Conservation (phyloP, 805 yeast genomes). For the Candida nonsorbophila region DNA sequence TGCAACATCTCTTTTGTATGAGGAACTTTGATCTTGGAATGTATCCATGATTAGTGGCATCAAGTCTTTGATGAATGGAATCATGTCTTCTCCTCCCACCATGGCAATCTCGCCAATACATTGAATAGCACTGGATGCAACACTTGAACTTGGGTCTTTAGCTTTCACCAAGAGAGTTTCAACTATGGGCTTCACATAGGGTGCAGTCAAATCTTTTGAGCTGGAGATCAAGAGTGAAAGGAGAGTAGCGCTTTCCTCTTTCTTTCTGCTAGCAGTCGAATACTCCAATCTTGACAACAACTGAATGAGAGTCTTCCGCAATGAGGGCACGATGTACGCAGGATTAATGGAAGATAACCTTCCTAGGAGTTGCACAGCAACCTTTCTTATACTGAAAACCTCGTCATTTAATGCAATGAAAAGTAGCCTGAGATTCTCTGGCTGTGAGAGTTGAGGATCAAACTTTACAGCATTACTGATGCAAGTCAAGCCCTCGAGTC, state of each 20-base stretch:
- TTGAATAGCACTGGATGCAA: constrained; percentile 77
- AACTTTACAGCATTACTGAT: constrained; percentile 58
- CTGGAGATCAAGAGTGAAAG: constrained; percentile 69
- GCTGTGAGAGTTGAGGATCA: constrained; percentile 91
- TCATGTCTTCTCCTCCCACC: constrained; percentile 84
- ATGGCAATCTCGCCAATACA: constrained; percentile 87
- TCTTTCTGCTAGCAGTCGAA: constrained; percentile 65
- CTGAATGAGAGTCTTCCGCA: constrained; percentile 82
- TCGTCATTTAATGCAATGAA: constrained; percentile 93
- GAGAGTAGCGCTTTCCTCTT: constrained; percentile 81
- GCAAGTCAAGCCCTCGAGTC: constrained; percentile 71
- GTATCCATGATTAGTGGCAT: constrained; percentile 88
- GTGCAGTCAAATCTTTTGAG: constrained; percentile 78
- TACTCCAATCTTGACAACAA: constrained; percentile 79
- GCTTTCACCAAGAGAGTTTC: constrained; percentile 78
- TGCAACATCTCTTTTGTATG: constrained; percentile 84
- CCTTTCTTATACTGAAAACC: constrained; percentile 73
- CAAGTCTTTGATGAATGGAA: constrained; percentile 61
- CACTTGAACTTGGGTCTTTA: constrained; percentile 66
- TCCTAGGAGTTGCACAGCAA: constrained; percentile 75
- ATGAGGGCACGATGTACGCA: constrained; percentile 90
- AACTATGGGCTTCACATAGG: constrained; percentile 88
- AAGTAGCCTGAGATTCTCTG: constrained; percentile 78
- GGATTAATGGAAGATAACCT: constrained; percentile 84
- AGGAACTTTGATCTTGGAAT: constrained; percentile 89